Evolutionary conservation across 1,284 basidiomycete species (phyloP), one percentile per base, ranked within the genome.

Genomic region (Omphalotus olearius): DNA sequence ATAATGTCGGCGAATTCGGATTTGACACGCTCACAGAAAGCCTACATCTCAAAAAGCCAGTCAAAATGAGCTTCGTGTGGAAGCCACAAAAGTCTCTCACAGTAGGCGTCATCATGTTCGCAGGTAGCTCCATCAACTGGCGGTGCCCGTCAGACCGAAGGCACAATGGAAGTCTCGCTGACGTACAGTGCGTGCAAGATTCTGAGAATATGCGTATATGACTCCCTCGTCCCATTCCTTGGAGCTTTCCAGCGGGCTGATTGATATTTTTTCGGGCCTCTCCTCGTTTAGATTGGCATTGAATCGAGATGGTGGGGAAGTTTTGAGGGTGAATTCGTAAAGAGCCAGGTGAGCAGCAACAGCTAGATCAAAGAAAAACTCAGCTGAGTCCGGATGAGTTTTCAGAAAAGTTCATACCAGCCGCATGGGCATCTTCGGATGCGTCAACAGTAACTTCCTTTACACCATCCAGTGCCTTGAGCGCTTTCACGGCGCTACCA

Each of bases 41-140:
- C 70, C 80, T 87, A 65, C 13, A 10, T 30, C 50, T 14, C 6
- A 42, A 42, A 6, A 7, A 42, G 11, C 16, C 46, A 23, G 44
- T 23, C n/a, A 46, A 6, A 7, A 43, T 25, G 25, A 23, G 16
- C 5, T n/a, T 52, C n/a, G 16, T 7, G 30, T 7, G 1, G 17
- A 9, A 39, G 6, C 18, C 42, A 28, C n/a, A 6, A 45, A 23
- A 45, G 28, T 3, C 43, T 62, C 71, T 38, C 60, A 82, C 84
- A 25, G 86, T 89, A 6, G 89, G 91, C 0, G 89, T 92, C 69
- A 89, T 70, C 64, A 90, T 80, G 65, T 95, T 94, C 6, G 83
- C 90, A 35, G 92, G 91, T 3, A 89, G 72, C 67, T 95, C 93
- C 79, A 82, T 85, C 47, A 94, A 75, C 82, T 89, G 63, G 30